Conservation (phyloP, 495 filamentous ascomycete genomes). For the Penicillium simplicissimum region DNA sequence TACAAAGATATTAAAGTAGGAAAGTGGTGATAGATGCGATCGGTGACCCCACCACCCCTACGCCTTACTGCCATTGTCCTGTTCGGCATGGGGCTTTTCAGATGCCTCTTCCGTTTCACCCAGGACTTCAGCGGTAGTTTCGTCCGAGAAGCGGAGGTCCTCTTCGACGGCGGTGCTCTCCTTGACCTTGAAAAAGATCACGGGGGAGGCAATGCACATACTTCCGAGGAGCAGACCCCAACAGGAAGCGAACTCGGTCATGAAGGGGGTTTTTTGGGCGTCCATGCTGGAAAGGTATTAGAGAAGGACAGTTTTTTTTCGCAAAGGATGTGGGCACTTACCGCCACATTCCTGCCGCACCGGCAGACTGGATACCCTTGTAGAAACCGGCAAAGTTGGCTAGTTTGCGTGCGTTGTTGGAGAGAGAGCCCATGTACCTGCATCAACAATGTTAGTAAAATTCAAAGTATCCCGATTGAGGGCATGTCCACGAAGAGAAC, state of each 20-base stretch:
- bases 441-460: neutral
- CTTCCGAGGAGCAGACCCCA: constrained; percentile 74
- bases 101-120: constrained; percentile 20
- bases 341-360: constrained; percentile 83
- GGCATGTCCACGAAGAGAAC: no score
- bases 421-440: constrained; percentile 90
- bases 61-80: neutral
- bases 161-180: constrained; percentile 71
- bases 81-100: constrained; percentile 1
- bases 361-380: constrained; percentile 96
- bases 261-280: constrained; percentile 60
- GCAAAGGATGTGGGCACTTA: constrained; percentile 28
- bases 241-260: constrained; percentile 62
- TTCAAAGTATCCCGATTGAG: neutral
- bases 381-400: constrained; percentile 96
- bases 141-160: constrained; percentile 81
- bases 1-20: neutral
- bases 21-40: constrained; percentile 4
- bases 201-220: constrained; percentile 72
- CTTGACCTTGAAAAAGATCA: constrained; percentile 77
- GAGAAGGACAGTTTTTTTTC: neutral
- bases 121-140: constrained; percentile 55
- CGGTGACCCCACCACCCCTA: neutral
- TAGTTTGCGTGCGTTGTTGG: constrained; percentile 86
- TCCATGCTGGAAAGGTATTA: constrained; percentile 53